Conservation (phyloP, 2,329 filamentous ascomycete genomes). For the Alternaria sp. region DNA sequence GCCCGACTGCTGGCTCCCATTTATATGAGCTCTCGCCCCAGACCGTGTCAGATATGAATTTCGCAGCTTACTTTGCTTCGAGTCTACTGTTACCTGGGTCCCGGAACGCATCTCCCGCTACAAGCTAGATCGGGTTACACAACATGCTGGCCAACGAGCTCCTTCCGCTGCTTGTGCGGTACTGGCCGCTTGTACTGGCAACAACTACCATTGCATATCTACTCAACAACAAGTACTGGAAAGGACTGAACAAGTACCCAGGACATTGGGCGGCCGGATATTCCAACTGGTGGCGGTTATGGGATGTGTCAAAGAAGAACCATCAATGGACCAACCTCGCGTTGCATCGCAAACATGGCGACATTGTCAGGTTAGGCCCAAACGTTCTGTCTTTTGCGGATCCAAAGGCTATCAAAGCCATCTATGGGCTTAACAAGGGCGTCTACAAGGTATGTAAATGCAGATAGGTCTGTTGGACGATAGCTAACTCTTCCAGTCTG, state of each 20-base stretch:
- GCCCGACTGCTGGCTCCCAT: slow-evolving; percentile 9
- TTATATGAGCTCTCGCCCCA: slow-evolving; percentile 19
- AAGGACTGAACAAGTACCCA: slow-evolving; percentile 74
- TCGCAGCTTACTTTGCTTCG: slow-evolving; percentile 9
- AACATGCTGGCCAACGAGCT: slow-evolving; percentile 51
- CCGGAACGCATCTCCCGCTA: slow-evolving; percentile 16
- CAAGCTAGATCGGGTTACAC: slow-evolving; percentile 15
- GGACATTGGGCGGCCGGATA: slow-evolving; percentile 74
- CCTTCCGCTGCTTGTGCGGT: slow-evolving; percentile 44
- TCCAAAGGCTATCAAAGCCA: slow-evolving; percentile 75
- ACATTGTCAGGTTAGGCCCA: slow-evolving; percentile 78
- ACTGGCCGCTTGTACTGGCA: slow-evolving; percentile 55
- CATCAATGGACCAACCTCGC: slow-evolving; percentile 73
- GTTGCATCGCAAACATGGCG: slow-evolving; percentile 76
- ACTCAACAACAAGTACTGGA: slow-evolving; percentile 58
- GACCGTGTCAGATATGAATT: slow-evolving; percentile 12
- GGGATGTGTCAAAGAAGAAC: slow-evolving; percentile 70
- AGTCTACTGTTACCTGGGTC: slow-evolving; percentile 14
- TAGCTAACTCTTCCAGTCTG: slow-evolving; percentile 63
- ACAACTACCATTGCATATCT: slow-evolving; percentile 46
- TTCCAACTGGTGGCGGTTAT: slow-evolving; percentile 79
- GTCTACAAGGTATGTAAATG: slow-evolving; percentile 71
- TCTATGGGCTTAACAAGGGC: slow-evolving; percentile 85
- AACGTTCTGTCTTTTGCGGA: slow-evolving; percentile 78
- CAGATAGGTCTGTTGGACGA: background rate